phyloP scores from a whole-genome alignment of 768 basidiomycete species.

The Leucocoprinus birnbaumii region DNA sequence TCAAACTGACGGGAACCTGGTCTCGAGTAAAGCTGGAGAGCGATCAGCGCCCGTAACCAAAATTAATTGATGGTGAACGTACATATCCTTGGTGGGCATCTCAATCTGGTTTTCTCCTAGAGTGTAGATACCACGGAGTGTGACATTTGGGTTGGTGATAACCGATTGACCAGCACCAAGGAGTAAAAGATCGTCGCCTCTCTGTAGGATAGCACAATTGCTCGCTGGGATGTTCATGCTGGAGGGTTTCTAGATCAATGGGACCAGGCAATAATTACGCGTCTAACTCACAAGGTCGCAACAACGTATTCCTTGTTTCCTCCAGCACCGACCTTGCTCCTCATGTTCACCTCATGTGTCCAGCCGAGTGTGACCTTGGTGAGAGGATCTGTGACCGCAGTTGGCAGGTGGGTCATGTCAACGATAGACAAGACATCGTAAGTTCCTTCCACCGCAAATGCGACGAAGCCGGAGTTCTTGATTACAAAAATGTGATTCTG shows the following conservation, averaged over 20 bases:
- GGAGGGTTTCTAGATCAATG: slow-evolving; percentile 2
- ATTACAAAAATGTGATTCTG: slow-evolving; percentile 79
- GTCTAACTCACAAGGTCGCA: slow-evolving; percentile 65
- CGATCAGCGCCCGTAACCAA: neutral
- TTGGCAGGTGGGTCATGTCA: slow-evolving; percentile 78
- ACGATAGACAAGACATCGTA: slow-evolving; percentile 78
- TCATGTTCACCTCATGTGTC: slow-evolving; percentile 81
- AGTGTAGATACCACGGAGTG: slow-evolving; percentile 75
- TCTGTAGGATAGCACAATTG: slow-evolving; percentile 84
- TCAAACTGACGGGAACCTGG: slow-evolving; percentile 82
- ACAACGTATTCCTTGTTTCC: slow-evolving; percentile 67
- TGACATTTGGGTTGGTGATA: slow-evolving; percentile 82
- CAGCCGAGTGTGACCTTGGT: slow-evolving; percentile 65
- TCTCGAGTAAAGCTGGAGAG: slow-evolving; percentile 71
- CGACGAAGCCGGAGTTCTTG: slow-evolving; percentile 76
- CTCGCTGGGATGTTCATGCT: slow-evolving; percentile 84
- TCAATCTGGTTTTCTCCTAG: slow-evolving; percentile 83
- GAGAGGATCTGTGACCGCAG: slow-evolving; percentile 54
- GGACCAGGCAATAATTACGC: neutral
- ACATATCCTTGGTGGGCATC: slow-evolving; percentile 89
- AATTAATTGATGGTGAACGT: slow-evolving; percentile 20
- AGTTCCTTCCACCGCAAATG: slow-evolving; percentile 75
- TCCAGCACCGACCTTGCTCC: slow-evolving; percentile 42
- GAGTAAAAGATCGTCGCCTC: slow-evolving; percentile 75
- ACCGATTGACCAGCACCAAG: slow-evolving; percentile 82